Evolutionary conservation across 1,284 basidiomycete species (phyloP).

Genomic region (Cryptococcus jaspeensis): DNA sequence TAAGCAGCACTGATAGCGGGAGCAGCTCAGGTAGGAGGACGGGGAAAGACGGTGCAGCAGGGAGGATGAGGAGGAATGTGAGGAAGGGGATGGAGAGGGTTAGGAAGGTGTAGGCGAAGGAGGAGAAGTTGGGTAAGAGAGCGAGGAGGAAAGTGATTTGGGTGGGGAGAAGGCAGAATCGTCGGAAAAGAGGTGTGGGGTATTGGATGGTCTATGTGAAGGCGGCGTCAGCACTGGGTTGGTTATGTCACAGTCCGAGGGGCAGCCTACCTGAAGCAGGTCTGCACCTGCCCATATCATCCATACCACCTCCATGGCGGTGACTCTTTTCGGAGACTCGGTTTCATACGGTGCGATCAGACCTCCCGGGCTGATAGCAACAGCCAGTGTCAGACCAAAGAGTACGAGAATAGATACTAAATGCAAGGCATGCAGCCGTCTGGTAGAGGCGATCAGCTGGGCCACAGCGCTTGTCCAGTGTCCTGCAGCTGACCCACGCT

Average conservation of each 20-base stretch:
- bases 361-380: constrained; percentile 15
- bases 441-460: constrained; percentile 4
- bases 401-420: constrained; percentile 17
- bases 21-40: constrained; percentile 8
- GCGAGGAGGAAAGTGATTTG: constrained; percentile 8
- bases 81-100: constrained; percentile 26
- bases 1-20: constrained; percentile 21
- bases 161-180: constrained; percentile 13
- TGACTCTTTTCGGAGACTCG: background rate
- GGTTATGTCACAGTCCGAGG: background rate
- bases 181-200: background rate
- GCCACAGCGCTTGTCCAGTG: background rate
- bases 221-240: background rate
- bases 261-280: constrained; percentile 9
- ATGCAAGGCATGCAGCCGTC: constrained; percentile 19
- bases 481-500: constrained; percentile 2
- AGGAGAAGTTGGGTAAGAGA: background rate
- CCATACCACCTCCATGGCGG: constrained; percentile 16
- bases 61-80: constrained; percentile 12
- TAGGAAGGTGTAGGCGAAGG: constrained; percentile 15
- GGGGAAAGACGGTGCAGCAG: constrained; percentile 11
- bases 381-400: constrained; percentile 13
- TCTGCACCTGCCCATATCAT: constrained; percentile 11
- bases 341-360: constrained; percentile 18
- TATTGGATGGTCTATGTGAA: constrained; percentile 7